Conservation (phyloP, 2,329 filamentous ascomycete species). For the Sporothrix euskadiensis region DNA sequence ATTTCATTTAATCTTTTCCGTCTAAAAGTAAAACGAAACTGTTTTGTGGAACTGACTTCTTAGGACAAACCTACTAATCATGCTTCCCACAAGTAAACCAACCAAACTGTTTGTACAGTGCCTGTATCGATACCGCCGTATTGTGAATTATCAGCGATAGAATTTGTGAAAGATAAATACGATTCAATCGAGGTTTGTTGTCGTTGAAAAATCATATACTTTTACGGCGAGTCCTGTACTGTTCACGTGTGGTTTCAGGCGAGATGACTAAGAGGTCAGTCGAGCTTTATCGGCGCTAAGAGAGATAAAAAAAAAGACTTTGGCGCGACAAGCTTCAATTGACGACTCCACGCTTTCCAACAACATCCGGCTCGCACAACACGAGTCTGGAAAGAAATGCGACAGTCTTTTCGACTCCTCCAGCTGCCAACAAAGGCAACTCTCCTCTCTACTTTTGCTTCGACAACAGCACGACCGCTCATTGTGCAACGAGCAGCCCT, state of each 20-base stretch:
- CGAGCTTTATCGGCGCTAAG: constrained; percentile 11
- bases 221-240: background rate
- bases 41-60: too few relatives aligned
- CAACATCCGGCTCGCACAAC: background rate
- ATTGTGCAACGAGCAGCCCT: background rate
- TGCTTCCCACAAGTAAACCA: too few relatives aligned
- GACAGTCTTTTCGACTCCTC: background rate
- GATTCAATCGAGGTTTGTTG: background rate
- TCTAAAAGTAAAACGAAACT: too few relatives aligned
- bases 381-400: constrained; percentile 2
- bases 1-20: too few relatives aligned
- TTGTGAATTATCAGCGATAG: too few relatives aligned
- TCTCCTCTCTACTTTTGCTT: background rate
- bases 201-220: background rate
- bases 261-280: background rate
- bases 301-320: background rate
- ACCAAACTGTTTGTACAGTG: too few relatives aligned
- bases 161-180: too few relatives aligned
- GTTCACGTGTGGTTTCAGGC: background rate
- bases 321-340: background rate
- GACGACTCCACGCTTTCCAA: too few relatives aligned
- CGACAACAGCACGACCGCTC: background rate
- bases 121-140: too few relatives aligned
- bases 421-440: background rate
- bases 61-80: too few relatives aligned